Percentiles rank a stretch among this genome's conserved stretches.
phyloP scores from a whole-genome alignment of 2,329 filamentous ascomycete genomes.

The Aspergillus oerlinghausenensis region DNA sequence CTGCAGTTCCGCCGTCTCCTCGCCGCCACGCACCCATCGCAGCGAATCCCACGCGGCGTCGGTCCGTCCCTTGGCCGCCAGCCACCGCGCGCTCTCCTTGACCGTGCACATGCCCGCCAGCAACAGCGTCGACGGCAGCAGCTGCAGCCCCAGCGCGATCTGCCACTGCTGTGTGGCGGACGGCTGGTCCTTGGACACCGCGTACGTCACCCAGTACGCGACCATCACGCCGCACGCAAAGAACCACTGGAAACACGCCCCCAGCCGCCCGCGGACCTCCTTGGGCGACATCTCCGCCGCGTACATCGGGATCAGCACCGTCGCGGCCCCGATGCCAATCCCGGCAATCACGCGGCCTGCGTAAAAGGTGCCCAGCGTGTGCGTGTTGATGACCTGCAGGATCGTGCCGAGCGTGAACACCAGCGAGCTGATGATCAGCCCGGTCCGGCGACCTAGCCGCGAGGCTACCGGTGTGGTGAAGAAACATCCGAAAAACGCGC shows the following conservation, averaged over 20 bases:
- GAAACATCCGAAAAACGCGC: slow-evolving; percentile 50
- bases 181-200: slow-evolving; percentile 37
- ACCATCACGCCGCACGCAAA: slow-evolving; percentile 36
- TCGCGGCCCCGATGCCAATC: slow-evolving; percentile 44
- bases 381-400: slow-evolving; percentile 45
- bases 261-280: slow-evolving; percentile 37
- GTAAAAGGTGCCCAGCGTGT: slow-evolving; percentile 43
- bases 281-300: slow-evolving; percentile 41
- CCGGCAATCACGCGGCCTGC: slow-evolving; percentile 44
- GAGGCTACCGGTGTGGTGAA: slow-evolving; percentile 44
- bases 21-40: slow-evolving; percentile 51
- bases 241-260: slow-evolving; percentile 37
- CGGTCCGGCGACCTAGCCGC: slow-evolving; percentile 40
- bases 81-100: slow-evolving; percentile 47
- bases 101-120: slow-evolving; percentile 48
- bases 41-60: slow-evolving; percentile 47
- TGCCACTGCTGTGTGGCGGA: slow-evolving; percentile 46
- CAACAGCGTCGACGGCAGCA: slow-evolving; percentile 46
- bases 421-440: slow-evolving; percentile 42
- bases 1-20: slow-evolving; percentile 30
- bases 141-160: slow-evolving; percentile 44
- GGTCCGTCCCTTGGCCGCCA: slow-evolving; percentile 42
- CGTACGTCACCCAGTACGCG: slow-evolving; percentile 48
- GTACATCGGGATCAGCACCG: slow-evolving; percentile 39
- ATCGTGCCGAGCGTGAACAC: slow-evolving; percentile 36